Conservation (phyloP, 306 rosid genomes). For the Fagus sylvatica region DNA sequence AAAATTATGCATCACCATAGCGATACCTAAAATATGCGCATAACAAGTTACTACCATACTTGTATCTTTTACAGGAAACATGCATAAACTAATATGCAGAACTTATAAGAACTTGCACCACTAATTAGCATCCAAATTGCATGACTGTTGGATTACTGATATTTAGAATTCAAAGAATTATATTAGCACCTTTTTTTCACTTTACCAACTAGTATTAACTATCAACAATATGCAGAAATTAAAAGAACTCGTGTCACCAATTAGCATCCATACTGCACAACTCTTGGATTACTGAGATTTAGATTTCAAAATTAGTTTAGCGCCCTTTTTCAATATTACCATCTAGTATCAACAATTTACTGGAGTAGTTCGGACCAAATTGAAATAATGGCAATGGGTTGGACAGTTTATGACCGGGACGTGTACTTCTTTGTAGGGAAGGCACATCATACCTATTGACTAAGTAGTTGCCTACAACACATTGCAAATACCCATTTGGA, state of each 20-base stretch:
- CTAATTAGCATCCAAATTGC: background rate
- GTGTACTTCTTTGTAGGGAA: background rate
- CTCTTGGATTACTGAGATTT: background rate
- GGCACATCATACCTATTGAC: background rate
- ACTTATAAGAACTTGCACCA: background rate
- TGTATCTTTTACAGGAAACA: background rate
- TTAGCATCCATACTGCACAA: background rate
- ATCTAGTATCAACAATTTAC: background rate
- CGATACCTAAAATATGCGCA: background rate
- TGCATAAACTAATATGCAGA: background rate
- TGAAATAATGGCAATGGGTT: background rate
- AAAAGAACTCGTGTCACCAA: background rate
- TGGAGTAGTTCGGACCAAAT: background rate
- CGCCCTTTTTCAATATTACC: no score
- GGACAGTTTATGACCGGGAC: background rate
- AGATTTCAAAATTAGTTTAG: background rate
- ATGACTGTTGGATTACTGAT: background rate
- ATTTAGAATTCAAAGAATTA: background rate
- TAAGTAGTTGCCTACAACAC: background rate
- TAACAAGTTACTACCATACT: background rate
- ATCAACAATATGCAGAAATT: background rate
- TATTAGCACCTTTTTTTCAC: no score
- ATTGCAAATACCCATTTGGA: background rate
- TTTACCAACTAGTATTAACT: no score
- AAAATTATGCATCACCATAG: background rate